Conservation (phyloP, 805 yeast species). For the Komagataella mondaviorum region DNA sequence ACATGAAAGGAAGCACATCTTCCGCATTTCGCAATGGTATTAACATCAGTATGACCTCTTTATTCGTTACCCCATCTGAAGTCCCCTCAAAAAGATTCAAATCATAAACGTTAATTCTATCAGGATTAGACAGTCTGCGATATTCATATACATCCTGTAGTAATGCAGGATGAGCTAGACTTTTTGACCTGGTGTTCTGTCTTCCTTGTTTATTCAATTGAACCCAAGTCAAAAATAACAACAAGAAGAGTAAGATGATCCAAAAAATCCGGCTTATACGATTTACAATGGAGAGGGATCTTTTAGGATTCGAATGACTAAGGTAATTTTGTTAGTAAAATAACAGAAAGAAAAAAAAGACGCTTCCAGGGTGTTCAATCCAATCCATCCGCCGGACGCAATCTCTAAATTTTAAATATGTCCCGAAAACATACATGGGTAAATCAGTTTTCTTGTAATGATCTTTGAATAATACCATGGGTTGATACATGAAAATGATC, state of each 20-base stretch:
- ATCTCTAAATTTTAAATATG: no score
- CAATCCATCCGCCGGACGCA: no score
- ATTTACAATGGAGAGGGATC: neutral
- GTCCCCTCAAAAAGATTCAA: conserved; percentile 43
- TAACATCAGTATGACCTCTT: conserved; percentile 55
- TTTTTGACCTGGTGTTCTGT: neutral
- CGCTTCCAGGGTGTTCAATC: no score
- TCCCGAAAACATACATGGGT: conserved; percentile 24
- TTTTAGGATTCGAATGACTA: neutral
- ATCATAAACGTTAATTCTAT: conserved; percentile 44
- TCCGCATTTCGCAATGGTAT: conserved; percentile 76
- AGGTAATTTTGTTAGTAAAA: neutral
- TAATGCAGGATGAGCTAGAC: neutral
- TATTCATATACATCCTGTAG: neutral
- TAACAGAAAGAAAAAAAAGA: neutral
- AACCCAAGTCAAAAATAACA: neutral
- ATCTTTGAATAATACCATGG: conserved; percentile 1
- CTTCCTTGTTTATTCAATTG: neutral
- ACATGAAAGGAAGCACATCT: conserved; percentile 66
- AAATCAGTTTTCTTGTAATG: conserved; percentile 31
- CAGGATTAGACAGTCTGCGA: neutral
- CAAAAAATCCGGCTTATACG: neutral
- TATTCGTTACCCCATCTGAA: conserved; percentile 29
- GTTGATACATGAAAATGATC: neutral
- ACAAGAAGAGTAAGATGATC: neutral